A percentile compares a stretch with the other conserved stretches of the same genome.
Evolutionary conservation across 2,329 filamentous ascomycete genomes (phyloP).

Genomic region (Phaeosphaeriaceae sp.): DNA sequence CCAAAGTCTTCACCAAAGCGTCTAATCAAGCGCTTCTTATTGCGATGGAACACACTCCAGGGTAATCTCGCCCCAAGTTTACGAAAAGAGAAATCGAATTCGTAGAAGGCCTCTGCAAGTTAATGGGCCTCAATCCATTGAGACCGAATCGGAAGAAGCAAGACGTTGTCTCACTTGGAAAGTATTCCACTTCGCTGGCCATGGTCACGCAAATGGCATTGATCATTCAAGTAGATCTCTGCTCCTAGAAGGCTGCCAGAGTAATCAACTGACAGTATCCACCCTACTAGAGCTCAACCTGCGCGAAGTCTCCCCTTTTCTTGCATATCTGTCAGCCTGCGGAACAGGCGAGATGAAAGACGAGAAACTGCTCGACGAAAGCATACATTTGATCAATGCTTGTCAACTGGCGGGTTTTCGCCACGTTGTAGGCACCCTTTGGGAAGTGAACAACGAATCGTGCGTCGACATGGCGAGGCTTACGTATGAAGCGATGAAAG

Average conservation of each 20-base stretch:
- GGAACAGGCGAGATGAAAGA: conserved; percentile 24
- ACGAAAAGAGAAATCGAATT: too few species aligned
- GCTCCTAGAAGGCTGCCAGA: background rate
- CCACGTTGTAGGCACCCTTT: conserved; percentile 52
- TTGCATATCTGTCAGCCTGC: conserved; percentile 19
- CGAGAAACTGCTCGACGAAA: conserved; percentile 43
- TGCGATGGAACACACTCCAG: too few species aligned
- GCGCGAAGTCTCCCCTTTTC: background rate
- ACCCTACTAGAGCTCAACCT: background rate
- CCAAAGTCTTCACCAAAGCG: too few species aligned
- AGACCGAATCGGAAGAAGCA: too few species aligned
- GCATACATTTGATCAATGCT: conserved; percentile 47
- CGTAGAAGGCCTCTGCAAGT: too few species aligned
- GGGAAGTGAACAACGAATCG: conserved; percentile 44
- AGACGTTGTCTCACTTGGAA: too few species aligned
- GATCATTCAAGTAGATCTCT: background rate
- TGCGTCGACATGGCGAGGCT: conserved; percentile 41
- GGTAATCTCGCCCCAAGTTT: too few species aligned
- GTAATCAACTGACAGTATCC: background rate
- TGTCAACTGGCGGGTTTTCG: conserved; percentile 40
- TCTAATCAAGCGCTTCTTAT: too few species aligned
- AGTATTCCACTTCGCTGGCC: too few species aligned
- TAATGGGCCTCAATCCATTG: too few species aligned
- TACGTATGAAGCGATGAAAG: conserved; percentile 28
- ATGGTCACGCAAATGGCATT: too few species aligned